Evolutionary conservation across 2,329 filamentous ascomycete species (phyloP), one percentile per base, ranked within the genome.

Genomic region (Bipolaris cookei): DNA sequence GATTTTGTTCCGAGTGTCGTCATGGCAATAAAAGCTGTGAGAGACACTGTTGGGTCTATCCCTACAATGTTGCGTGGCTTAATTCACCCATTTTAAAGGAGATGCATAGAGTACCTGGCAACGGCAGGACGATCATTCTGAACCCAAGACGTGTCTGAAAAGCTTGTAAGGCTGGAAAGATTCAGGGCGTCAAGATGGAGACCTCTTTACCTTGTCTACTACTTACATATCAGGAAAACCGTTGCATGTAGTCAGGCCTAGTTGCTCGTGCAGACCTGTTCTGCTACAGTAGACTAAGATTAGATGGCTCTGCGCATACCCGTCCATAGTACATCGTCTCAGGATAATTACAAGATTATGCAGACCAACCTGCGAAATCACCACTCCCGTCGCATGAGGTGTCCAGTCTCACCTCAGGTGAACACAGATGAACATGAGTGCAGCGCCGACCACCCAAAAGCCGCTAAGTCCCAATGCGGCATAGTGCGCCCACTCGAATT

Each of bases 401-500:
- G 28, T 34, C 6, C 45, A 37, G 28, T 42, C 37, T 38, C 16
- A 18, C 23, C 2, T 30, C n/a, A 5, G 23, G 41, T 11, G 23
- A 25, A 25, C 25, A 2, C 25, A 23, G 30, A 30, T 30, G 30
- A 23, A 11, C 28, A 23, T 41, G 28, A 51, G 18, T 18, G 6
- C 30, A 11, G 39, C 49, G 25, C 30, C 37, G 25, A 30, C 30
- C 14, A 28, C 25, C 20, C 30, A 30, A 23, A 41, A 28, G 16
- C 18, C 25, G 28, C 48, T 20, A 25, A 43, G 6, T 23, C 35
- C 28, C 28, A 25, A 38, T n/a, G 4, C 13, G 21, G 49, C 18
- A 37, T 52, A 45, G 53, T 23, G 45, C 39, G 38, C 53, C 53
- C 53, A 55, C 53, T 30, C 45, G 50, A 54, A 42, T 48, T 44